Percentiles rank a stretch among this genome's conserved stretches.
Evolutionary conservation across 768 basidiomycete genomes (phyloP).

Genomic region (Tylopilus vinaceipallidus): DNA sequence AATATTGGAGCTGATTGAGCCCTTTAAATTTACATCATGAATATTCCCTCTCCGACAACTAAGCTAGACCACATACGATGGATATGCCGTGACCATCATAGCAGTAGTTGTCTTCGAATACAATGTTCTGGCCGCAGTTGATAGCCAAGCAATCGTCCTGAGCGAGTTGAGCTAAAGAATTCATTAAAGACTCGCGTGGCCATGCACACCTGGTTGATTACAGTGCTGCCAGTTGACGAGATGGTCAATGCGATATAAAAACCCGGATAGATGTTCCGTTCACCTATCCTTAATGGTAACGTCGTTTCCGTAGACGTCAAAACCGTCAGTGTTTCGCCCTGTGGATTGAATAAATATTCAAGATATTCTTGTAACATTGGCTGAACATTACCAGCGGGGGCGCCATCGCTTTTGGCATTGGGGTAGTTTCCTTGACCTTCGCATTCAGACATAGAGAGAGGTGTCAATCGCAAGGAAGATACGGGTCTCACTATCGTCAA

Average conservation of each 20-base stretch:
- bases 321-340: conserved; percentile 53
- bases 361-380: neutral
- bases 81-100: conserved; percentile 64
- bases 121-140: conserved; percentile 42
- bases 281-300: conserved; percentile 34
- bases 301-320: conserved; percentile 39
- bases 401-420: conserved; percentile 49
- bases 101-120: conserved; percentile 53
- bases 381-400: conserved; percentile 40
- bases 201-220: conserved; percentile 24
- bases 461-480: neutral
- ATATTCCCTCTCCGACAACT: too few species aligned
- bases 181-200: neutral
- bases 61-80: too few species aligned
- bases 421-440: conserved; percentile 51
- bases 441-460: neutral
- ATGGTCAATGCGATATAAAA: neutral
- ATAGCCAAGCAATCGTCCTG: conserved; percentile 66
- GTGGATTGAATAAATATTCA: neutral
- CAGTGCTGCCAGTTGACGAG: conserved; percentile 9
- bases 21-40: conserved; percentile 33
- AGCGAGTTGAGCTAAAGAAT: neutral
- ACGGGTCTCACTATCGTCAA: conserved; percentile 55
- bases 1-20: conserved; percentile 48
- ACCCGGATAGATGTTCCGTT: neutral